Base-by-base conservation (phyloP, 2,329 filamentous ascomycete genomes). In the Fulvia fulva region DNA sequence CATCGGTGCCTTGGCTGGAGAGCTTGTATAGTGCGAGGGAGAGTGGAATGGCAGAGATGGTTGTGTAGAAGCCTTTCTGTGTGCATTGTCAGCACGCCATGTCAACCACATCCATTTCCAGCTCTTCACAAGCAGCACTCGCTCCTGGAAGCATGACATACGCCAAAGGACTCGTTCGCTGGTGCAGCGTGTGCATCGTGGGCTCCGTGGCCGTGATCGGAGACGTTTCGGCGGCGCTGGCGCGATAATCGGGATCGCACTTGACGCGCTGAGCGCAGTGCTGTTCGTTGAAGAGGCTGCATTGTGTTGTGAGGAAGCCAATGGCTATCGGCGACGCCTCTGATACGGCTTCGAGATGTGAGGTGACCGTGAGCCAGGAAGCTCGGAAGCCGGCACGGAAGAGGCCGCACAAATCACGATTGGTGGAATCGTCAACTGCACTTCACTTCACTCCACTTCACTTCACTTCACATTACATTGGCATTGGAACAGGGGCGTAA, bases 161-260 rank as follows among this genome's bases (percentile, higher is more conserved):
- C 81, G 55, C 81, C 80, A 59, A 82, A 74, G 60, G 76, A 74
- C 70, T 83, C 81, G 59, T 76, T 75, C 55, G 70, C 74, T 53
- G 78, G 74, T 22, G 60, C 60, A 59, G 65, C 65, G 57, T 69
- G 72, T 59, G 71, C 70, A 53, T 75, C 71, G 53, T 68, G 65
- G 34, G 63, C 63, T 46, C 56, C 71, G 50, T 68, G 68, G 52
- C 67, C 69, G 53, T 72, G 67, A 51, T 69, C 75, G 57, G 69
- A 74, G 22, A 70, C 76, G 57, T 70, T 74, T 58, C 77, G 75
- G 63, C 76, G 76, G 23, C 71, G 64, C 64, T 76, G 74, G 58
- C 73, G 74, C 47, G 70, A 64, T 43, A 74, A 63, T 5, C 67
- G 65, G 23, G 68, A 71, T 58, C 73, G 69, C 30, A 73, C 67